Conservation (phyloP, 2,329 filamentous ascomycete species). For the Clarireedia paspali region DNA sequence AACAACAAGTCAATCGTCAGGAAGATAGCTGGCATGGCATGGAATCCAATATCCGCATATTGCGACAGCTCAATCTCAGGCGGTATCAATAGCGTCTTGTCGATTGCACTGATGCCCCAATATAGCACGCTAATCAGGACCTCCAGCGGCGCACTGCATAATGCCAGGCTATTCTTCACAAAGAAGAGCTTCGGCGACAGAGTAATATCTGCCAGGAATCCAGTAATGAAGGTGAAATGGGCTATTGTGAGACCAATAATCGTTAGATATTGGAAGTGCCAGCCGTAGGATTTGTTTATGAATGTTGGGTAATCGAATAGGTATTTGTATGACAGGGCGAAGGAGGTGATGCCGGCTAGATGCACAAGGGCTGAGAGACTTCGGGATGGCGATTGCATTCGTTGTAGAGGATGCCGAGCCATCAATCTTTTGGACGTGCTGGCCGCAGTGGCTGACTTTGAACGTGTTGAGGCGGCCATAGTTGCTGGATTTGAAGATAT, state of each 20-base stretch:
- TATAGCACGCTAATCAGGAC: constrained; percentile 65
- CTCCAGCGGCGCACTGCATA: constrained; percentile 61
- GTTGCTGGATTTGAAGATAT: background rate
- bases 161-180: constrained; percentile 58
- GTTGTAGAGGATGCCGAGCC: constrained; percentile 53
- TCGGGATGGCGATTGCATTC: constrained; percentile 56
- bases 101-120: constrained; percentile 58
- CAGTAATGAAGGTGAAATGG: constrained; percentile 51
- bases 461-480: background rate
- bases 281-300: constrained; percentile 52
- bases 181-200: constrained; percentile 50
- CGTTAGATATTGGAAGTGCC: constrained; percentile 50
- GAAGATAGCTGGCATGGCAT: constrained; percentile 57
- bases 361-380: constrained; percentile 57
- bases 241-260: constrained; percentile 62
- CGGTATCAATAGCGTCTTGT: constrained; percentile 43
- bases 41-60: constrained; percentile 55
- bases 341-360: constrained; percentile 43
- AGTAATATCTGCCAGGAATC: constrained; percentile 57
- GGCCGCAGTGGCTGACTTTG: background rate
- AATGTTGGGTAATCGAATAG: constrained; percentile 41
- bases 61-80: constrained; percentile 48
- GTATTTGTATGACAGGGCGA: constrained; percentile 46
- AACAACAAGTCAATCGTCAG: constrained; percentile 58
- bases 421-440: background rate